These are phyloP conservation scores for Sordaria brevicollis DNA, from an alignment of 495 filamentous ascomycete genomes.

Conservation along the genomic window DNA sequence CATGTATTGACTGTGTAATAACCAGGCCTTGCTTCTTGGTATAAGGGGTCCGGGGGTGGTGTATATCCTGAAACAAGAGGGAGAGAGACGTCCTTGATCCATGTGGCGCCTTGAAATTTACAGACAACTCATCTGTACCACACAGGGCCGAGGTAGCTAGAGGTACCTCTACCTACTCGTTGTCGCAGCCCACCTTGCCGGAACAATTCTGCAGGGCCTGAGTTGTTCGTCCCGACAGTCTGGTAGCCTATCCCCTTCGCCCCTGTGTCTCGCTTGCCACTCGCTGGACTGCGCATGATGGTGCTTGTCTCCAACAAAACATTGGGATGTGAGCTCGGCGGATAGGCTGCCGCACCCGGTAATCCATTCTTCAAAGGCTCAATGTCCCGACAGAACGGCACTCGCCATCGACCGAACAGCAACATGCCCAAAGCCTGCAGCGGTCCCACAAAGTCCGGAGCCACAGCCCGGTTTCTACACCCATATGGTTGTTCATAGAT, in stretches of 20 bases:
- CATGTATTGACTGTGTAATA: background rate
- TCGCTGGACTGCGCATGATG: background rate
- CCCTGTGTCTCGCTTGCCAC: background rate
- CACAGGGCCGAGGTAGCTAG: background rate
- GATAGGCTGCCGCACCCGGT: background rate
- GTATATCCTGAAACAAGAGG: background rate
- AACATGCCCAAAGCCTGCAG: background rate
- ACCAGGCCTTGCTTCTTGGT: background rate
- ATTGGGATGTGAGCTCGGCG: background rate
- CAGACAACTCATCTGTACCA: background rate
- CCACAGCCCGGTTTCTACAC: background rate
- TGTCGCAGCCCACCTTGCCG: background rate
- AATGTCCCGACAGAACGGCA: background rate
- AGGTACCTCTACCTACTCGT: background rate
- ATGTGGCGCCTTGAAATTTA: background rate
- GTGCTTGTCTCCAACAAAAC: background rate
- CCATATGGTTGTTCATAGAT: background rate
- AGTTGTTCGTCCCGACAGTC: background rate
- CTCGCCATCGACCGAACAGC: background rate
- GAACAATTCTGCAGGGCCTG: background rate
- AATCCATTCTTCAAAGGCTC: background rate
- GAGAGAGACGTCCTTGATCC: background rate
- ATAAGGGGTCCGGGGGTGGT: background rate
- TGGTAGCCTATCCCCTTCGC: background rate
- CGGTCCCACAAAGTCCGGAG: background rate